Evolutionary conservation across 139 green algal species (phyloP), one percentile per base, ranked within the genome.

Genomic region (Mesotaenium endlicherianum): DNA sequence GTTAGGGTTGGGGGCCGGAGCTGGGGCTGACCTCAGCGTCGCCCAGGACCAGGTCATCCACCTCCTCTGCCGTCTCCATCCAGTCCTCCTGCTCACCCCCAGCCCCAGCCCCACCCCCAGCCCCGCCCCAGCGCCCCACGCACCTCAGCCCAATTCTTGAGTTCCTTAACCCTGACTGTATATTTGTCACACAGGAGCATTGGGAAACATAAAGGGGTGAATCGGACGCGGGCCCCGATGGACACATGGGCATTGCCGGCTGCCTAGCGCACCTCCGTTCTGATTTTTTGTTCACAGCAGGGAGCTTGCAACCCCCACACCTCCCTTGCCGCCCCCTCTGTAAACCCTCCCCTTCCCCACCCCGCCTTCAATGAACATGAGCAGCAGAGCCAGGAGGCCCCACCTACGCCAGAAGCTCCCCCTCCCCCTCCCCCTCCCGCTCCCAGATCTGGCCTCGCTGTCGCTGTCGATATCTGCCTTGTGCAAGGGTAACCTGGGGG

Each of bases 31-130:
- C 72, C 47, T 86, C 78, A 34, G 78, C 78, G 3, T 86, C 72
- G 0, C 78, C 78, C 8, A 85, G 47, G 0, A 85, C 87, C 45
- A 82, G 34, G 16, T 85, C 78, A 0, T 85, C 78, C 5, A 85
- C 68, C 30, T 85, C 78, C 44, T 85, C 78, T 26, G 78, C 78
- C 6, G 49, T 55, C 20, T 85, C 78, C 72, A 80, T 0, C 78
- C 78, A 85, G 45, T 82, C n/a, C 8, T 85, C 70, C 69, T 86
- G 78, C 4, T n/a, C n/a, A n/a, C n/a, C n/a, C n/a, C n/a, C n/a
- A n/a, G 49, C 49, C 11, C 16, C 49, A 58, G 49, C 16, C 11
- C 49, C 11, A 58, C 49, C 49, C 11, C 11, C n/a, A n/a, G n/a
- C n/a, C n/a, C 64, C 11, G 64, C 11, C 64, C 17, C 11, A 74